Evolutionary conservation across 176 grass and related monocot species (phyloP).

Genomic region (Cenchrus purpureus): DNA sequence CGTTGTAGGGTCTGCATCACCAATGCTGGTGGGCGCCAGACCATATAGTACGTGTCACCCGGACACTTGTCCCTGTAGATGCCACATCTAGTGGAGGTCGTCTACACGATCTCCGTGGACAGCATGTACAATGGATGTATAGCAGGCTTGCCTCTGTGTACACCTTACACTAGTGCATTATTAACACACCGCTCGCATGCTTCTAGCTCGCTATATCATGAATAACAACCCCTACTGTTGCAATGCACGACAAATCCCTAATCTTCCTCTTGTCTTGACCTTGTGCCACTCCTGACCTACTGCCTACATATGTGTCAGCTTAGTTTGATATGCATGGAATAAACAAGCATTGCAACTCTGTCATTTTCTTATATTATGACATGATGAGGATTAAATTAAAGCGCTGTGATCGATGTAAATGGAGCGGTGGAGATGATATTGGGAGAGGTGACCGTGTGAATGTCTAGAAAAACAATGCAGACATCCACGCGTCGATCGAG

Average conservation of each 20-base stretch:
- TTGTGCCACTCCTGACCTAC: background rate
- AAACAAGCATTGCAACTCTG: background rate
- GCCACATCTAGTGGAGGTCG: background rate
- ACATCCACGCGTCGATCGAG: conserved; percentile 4
- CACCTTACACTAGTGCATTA: background rate
- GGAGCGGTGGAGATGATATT: background rate
- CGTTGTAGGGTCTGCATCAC: conserved; percentile 25
- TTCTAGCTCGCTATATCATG: background rate
- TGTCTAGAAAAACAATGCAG: background rate
- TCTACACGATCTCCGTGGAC: no score
- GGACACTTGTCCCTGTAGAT: background rate
- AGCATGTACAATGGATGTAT: no score
- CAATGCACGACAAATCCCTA: conserved; percentile 4
- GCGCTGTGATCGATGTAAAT: background rate
- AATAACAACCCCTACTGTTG: background rate
- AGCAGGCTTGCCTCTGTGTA: no score
- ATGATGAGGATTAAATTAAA: background rate
- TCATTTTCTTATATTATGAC: background rate
- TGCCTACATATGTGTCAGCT: background rate
- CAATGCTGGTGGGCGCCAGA: background rate
- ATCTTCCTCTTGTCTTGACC: background rate
- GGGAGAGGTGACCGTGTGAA: background rate
- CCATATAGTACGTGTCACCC: background rate
- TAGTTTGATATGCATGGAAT: background rate
- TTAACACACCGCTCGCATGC: background rate